Base-by-base conservation (phyloP, 2,329 filamentous ascomycete species). In the Zymoseptoria tritici region DNA sequence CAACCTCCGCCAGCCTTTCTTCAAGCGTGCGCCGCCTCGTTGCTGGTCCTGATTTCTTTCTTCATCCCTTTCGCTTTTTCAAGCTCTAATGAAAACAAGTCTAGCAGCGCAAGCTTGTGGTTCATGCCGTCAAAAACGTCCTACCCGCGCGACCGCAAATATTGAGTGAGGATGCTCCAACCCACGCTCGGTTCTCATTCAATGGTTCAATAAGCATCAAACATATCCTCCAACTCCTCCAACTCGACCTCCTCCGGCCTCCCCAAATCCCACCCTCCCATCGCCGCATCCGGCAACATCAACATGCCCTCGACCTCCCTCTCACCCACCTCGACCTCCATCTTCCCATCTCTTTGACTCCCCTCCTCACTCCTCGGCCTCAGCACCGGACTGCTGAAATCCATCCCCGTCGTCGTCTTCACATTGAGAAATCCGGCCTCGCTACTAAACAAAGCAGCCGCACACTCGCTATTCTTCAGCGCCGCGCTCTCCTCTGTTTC, bases 191-290 rank as follows among this genome's bases (percentile, higher is more conserved):
- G 3, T 16, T 16, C 36, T 9, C 11, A n/a, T n/a, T 42, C 36
- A 6, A 2, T 6, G 24, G 13, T 7, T 46, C 36, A 73, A 54
- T 72, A 74, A 31, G 67, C 86, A 71, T 89, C 87, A 69, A 97
- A 84, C 73, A 97, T 83, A 68, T 89, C 86, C 71, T 97, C 93
- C 24, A 97, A 85, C 79, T 99, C 94, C 53, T 96, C 91, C 55
- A 97, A 84, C 73, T 95, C 91, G 67, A 97, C 87, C 65, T 86
- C 89, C 78, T 97, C 94, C 1, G 92, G 91, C 72, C 86, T 91
- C 72, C 36, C 36, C 36, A 46, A 6, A n/a, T 46, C 36, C 36
- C 36, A 46, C 3, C 36, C 36, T 46, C 36, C 36, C 36, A 46
- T 46, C 36, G 36, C 36, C 16, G 36, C 36, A 7, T 46, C 36